These are phyloP conservation scores for Fusarium duplospermum DNA, from an alignment of 2,329 filamentous ascomycete genomes.

Conservation along the genomic window DNA sequence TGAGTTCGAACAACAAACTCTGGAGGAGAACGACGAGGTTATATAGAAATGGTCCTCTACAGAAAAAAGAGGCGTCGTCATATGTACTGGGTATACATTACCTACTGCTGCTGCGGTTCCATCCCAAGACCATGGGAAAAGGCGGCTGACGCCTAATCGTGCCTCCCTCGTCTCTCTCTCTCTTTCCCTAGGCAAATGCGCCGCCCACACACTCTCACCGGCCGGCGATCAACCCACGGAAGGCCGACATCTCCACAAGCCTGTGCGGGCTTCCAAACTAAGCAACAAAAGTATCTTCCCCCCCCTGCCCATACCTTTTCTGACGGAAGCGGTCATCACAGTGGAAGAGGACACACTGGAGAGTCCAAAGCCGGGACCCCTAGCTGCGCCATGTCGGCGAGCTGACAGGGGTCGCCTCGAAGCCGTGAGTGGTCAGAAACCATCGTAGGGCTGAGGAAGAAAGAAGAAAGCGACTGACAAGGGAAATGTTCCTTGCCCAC, in stretches of 20 bases:
- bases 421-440: slow-evolving; percentile 31
- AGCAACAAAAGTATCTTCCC: slow-evolving; percentile 10
- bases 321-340: slow-evolving; percentile 24
- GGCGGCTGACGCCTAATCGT: slow-evolving; percentile 35
- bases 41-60: slow-evolving; percentile 26
- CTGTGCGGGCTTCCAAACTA: slow-evolving; percentile 34
- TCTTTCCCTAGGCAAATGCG: not conserved
- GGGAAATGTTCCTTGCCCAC: not conserved
- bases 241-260: not conserved
- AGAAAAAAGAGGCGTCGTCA: slow-evolving; percentile 13
- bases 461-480: not conserved
- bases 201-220: slow-evolving; percentile 14
- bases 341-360: not conserved
- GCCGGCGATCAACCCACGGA: not conserved
- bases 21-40: slow-evolving; percentile 18
- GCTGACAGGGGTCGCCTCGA: slow-evolving; percentile 34
- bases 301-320: slow-evolving; percentile 13
- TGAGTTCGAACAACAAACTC: slow-evolving; percentile 5
- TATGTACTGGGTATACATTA: slow-evolving; percentile 1
- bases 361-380: not conserved
- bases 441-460: slow-evolving; percentile 34
- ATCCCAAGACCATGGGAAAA: slow-evolving; percentile 13
- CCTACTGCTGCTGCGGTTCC: slow-evolving; percentile 4
- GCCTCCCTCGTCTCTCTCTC: not conserved
- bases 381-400: slow-evolving; percentile 39